Base-by-base conservation (phyloP, 805 yeast genomes). In the Nakazawaea ishiwadae region DNA sequence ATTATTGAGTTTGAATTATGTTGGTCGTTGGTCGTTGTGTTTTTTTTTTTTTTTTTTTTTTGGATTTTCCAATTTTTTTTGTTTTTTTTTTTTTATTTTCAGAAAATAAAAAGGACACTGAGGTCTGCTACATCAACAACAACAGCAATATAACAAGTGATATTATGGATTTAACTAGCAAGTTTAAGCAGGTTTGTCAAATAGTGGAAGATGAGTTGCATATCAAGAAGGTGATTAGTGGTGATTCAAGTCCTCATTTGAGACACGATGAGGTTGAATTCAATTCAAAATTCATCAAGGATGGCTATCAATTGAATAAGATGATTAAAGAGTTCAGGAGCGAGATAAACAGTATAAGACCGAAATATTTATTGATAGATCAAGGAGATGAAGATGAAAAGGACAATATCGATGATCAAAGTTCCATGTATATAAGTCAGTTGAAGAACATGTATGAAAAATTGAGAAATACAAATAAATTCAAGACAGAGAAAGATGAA, bases 381-480 rank as follows among this genome's bases (percentile, higher is more conserved):
- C 30, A 36, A 31, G 44, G 37, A 12, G 57, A 55, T 35, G 66
- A 68, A 23, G 65, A 59, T 8, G 81, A 77, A 30, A 74, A 77
- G 50, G 76, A 77, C 45, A 66, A 68, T 28, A 66, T 79, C 17
- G 84, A 79, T 48, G 71, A 75, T 36, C 78, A 77, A 44, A 65
- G 77, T 32, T 68, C 76, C 43, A 51, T 69, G 18, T 73, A 75
- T 51, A 50, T 79, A 35, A 80, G 75, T 48, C 68, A 69, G 43
- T 63, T 75, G 48, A 69, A 69, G 45, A 75, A 73, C 44, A 71
- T 76, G 51, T 64, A 76, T 35, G 73, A 71, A 44, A 54, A 65
- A 40, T 53, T 77, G 37, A 77, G 73, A 43, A 59, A 63, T 3
- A 77, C 81, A 48, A 86, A 82, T 53, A 48, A 51, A 4, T 66